Percentiles rank a stretch among this genome's conserved stretches.
phyloP scores from a whole-genome alignment of 1,139 yeast species.

The Blastobotrys aristatus region DNA sequence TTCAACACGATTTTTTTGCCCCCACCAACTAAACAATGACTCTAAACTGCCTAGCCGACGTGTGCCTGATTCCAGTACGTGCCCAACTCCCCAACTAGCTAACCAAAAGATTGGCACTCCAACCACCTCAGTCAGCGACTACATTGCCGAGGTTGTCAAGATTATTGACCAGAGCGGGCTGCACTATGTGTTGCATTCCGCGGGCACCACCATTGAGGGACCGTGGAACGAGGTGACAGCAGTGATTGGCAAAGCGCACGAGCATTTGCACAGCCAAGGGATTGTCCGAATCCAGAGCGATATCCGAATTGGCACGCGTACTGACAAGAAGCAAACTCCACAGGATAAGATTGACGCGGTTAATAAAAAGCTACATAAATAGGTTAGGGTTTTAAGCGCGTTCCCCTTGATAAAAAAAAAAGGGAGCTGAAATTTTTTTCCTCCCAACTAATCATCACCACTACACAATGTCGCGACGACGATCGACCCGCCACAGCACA shows the following conservation, averaged over 20 bases:
- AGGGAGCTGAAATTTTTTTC: background rate
- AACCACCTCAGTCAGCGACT: conserved; percentile 72
- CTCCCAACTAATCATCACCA: too few species aligned
- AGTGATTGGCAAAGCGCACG: conserved; percentile 74
- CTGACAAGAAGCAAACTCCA: conserved; percentile 34
- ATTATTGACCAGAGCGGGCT: conserved; percentile 57
- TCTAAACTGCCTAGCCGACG: conserved; percentile 70
- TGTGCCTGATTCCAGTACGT: conserved; percentile 70
- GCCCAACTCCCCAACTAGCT: background rate
- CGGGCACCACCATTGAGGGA: conserved; percentile 88
- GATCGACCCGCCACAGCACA: background rate
- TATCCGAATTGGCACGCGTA: conserved; percentile 69
- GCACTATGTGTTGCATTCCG: conserved; percentile 71
- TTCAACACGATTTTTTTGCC: too few species aligned
- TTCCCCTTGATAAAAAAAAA: background rate
- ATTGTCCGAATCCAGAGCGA: conserved; percentile 77
- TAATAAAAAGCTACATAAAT: conserved; percentile 16
- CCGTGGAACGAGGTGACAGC: conserved; percentile 87
- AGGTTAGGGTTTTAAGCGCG: background rate
- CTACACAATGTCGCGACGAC: background rate
- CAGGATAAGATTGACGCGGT: conserved; percentile 32
- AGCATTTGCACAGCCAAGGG: conserved; percentile 61
- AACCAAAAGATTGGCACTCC: conserved; percentile 69
- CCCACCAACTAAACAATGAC: conserved; percentile 39
- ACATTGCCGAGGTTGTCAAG: conserved; percentile 63